Evolutionary conservation across 2,329 filamentous ascomycete species (phyloP), one percentile per base, ranked within the genome.

Genomic region (Ophiocordyceps camponoti-saundersi): DNA sequence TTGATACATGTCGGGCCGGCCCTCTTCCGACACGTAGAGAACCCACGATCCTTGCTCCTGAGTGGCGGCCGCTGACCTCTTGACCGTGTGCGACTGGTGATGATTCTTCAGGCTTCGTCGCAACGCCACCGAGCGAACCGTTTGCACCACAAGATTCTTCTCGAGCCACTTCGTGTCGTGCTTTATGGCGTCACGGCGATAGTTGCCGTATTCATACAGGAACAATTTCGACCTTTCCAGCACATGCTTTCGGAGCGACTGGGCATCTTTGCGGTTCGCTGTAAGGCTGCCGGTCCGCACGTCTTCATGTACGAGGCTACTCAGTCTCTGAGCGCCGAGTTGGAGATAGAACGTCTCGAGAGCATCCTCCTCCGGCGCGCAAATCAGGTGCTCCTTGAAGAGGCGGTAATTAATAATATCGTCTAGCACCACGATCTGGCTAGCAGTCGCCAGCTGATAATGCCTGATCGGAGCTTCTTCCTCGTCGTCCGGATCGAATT

Each of bases 101-200:
- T 82, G 79, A 1, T 82, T 82, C 48, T 75, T 76, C 12, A 96
- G 72, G n/a, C 80, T 82, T 50, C 85, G 79, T 22, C 82, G 79
- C 39, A 95, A 73, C 6, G 81, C 78, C 46, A 98, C 81, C 1
- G 81, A 82, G 22, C 80, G 79, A 11, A 95, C 89, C 47, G 82
- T 75, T 52, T 84, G 73, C 3, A 98, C 85, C 0, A 68, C 71
- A 15, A 98, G 67, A 53, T 93, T 84, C 58, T 86, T 85, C 56
- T 94, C 87, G 12, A 98, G 69, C 92, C 92, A 98, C 55, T 83
- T 85, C 7, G 79, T 75, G 59, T 96, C 89, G 56, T 92, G 86
- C 53, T 82, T 83, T 57, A 98, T 80, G n/a, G 74, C 71, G 49
- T 93, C 85, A 5, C 75, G 70, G 34, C 80, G 75, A 58, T 90